Conservation (phyloP, 768 basidiomycete genomes). For the Butyriboletus loyo region DNA sequence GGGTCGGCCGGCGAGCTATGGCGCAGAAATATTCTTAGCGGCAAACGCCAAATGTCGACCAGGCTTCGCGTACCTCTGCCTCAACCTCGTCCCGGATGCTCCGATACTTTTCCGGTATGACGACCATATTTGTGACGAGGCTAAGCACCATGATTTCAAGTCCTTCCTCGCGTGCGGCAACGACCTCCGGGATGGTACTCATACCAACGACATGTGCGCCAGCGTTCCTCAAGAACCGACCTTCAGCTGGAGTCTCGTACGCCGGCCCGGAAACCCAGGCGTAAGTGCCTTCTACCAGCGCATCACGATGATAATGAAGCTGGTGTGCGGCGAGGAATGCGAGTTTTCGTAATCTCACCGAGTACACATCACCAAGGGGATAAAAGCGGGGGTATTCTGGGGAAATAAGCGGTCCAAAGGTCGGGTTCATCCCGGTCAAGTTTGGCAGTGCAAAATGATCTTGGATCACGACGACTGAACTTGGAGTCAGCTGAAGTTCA, state of each 20-base stretch:
- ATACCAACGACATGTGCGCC: conserved; percentile 93
- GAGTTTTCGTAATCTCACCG: conserved; percentile 61
- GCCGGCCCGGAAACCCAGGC: conserved; percentile 91
- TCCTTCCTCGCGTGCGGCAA: conserved; percentile 74
- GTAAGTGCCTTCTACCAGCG: conserved; percentile 78
- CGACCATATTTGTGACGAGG: conserved; percentile 83
- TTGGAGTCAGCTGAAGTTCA: conserved; percentile 8
- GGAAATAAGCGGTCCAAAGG: conserved; percentile 68
- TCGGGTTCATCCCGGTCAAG: conserved; percentile 64
- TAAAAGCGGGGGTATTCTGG: conserved; percentile 78
- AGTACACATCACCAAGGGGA: conserved; percentile 83
- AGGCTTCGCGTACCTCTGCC: no score
- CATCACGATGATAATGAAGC: conserved; percentile 49
- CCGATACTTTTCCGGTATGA: conserved; percentile 62
- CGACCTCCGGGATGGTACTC: conserved; percentile 90
- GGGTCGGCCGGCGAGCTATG: conserved; percentile 59
- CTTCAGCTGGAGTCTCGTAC: conserved; percentile 88
- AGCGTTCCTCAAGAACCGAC: conserved; percentile 64
- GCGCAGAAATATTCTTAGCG: conserved; percentile 1
- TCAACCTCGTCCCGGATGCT: conserved; percentile 73
- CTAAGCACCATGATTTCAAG: conserved; percentile 74
- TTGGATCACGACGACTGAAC: conserved; percentile 71
- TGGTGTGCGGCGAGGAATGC: conserved; percentile 70
- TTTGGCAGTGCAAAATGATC: conserved; percentile 81
- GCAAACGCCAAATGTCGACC: neutral